Percentiles rank a stretch among this genome's conserved stretches.
Conservation (phyloP, 202 grass and related monocot genomes). For the Cymbopogon flexuosus region DNA sequence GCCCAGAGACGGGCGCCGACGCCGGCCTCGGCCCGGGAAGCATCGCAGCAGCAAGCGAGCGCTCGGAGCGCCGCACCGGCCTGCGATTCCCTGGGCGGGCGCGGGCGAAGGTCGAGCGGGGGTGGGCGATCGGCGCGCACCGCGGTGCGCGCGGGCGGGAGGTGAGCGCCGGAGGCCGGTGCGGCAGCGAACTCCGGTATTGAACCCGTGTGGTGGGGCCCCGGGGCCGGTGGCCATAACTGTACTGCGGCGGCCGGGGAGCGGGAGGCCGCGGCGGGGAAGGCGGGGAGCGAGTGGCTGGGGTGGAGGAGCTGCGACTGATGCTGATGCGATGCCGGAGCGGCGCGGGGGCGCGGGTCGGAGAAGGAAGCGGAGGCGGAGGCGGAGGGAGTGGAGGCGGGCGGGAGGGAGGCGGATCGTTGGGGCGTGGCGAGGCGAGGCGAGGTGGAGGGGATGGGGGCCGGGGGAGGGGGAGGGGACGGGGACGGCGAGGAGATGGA, state of each 20-base stretch:
- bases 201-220: slow-evolving; percentile 35
- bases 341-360: background rate
- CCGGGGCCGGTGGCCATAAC: slow-evolving; percentile 47
- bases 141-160: slow-evolving; percentile 30
- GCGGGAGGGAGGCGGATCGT: slow-evolving; percentile 25
- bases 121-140: slow-evolving; percentile 43
- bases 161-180: slow-evolving; percentile 12
- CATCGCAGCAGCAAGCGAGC: slow-evolving; percentile 46
- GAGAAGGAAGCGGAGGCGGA: slow-evolving; percentile 22
- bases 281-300: slow-evolving; percentile 42
- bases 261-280: slow-evolving; percentile 5
- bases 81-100: slow-evolving; percentile 66
- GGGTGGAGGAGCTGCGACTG: slow-evolving; percentile 26
- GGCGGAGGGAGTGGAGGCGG: slow-evolving; percentile 28
- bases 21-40: background rate
- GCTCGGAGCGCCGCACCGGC: slow-evolving; percentile 43
- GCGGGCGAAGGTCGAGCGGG: slow-evolving; percentile 68
- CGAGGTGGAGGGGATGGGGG: slow-evolving; percentile 35
- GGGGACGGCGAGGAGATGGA: slow-evolving; percentile 35
- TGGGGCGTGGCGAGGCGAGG: background rate
- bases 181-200: slow-evolving; percentile 54
- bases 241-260: background rate
- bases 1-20: slow-evolving; percentile 50
- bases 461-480: background rate
- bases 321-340: background rate